Evolutionary conservation across 768 basidiomycete species (phyloP).

Genomic region (Trametes cingulata): DNA sequence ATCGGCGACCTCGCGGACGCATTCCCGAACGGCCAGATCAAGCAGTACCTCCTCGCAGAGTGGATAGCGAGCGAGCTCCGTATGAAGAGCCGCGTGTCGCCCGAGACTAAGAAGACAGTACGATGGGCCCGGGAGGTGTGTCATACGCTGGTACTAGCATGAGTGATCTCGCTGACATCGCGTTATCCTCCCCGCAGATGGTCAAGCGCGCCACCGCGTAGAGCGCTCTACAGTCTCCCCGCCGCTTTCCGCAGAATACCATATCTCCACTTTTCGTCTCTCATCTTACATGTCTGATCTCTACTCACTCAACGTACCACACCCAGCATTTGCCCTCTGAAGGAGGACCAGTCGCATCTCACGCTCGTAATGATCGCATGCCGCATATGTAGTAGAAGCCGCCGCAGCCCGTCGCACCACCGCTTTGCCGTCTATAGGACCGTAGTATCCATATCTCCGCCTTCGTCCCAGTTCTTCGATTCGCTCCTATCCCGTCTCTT

Average conservation of each 20-base stretch:
- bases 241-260: neutral
- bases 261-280: slow-evolving; percentile 5
- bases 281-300: slow-evolving; percentile 19
- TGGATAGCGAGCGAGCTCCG: slow-evolving; percentile 81
- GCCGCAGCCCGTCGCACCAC: slow-evolving; percentile 16
- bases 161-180: too few species aligned
- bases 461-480: neutral
- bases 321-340: slow-evolving; percentile 30
- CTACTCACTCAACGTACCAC: slow-evolving; percentile 23
- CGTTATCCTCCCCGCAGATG: slow-evolving; percentile 48
- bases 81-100: slow-evolving; percentile 68
- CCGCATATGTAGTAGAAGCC: slow-evolving; percentile 25
- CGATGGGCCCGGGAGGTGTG: slow-evolving; percentile 93
- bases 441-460: slow-evolving; percentile 13
- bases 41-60: slow-evolving; percentile 71
- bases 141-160: neutral
- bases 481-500: neutral
- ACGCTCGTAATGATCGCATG: slow-evolving; percentile 23
- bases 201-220: slow-evolving; percentile 79
- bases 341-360: slow-evolving; percentile 23
- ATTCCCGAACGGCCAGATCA: slow-evolving; percentile 80
- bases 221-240: neutral
- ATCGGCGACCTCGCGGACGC: slow-evolving; percentile 92
- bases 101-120: slow-evolving; percentile 84
- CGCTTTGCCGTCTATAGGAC: slow-evolving; percentile 21